Evolutionary conservation across 192 early-diverging fungal species (phyloP).

Genomic region (Podila epigama): DNA sequence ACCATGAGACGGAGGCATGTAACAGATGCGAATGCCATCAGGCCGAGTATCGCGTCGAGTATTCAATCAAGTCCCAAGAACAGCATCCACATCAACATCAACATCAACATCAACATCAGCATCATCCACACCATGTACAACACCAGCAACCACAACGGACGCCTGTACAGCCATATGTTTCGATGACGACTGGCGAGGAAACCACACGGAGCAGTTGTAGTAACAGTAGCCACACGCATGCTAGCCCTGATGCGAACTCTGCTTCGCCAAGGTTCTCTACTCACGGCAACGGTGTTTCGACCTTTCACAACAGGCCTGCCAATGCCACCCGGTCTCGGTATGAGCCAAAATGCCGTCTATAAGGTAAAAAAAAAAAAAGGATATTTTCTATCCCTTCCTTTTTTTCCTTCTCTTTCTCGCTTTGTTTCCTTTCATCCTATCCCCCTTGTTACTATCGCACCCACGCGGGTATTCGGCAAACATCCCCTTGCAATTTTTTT

Average conservation of each 20-base stretch:
- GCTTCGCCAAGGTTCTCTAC: neutral
- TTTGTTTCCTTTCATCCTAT: neutral
- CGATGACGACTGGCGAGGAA: neutral
- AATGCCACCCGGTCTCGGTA: slow-evolving; percentile 1
- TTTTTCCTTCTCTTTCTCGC: neutral
- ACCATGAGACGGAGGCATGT: neutral
- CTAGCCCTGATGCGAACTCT: neutral
- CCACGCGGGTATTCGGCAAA: too few species aligned
- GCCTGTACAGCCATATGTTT: neutral
- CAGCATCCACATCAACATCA: slow-evolving; percentile 3
- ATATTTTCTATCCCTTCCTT: neutral
- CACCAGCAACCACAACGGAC: neutral
- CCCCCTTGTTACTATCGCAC: neutral
- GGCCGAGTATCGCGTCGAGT: too few species aligned
- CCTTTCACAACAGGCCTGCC: too few species aligned
- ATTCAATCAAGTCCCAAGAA: neutral
- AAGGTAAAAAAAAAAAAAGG: slow-evolving; percentile 19
- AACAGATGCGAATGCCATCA: too few species aligned
- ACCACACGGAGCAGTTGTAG: neutral
- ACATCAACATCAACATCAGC: neutral
- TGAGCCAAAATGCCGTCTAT: slow-evolving; percentile 25
- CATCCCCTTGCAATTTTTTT: too few species aligned
- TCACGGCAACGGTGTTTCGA: neutral
- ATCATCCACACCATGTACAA: neutral
- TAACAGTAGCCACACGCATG: neutral